Evolutionary conservation across 495 filamentous ascomycete genomes (phyloP), one percentile per base, ranked within the genome.

Genomic region (Aspergillus carlsbadensis): DNA sequence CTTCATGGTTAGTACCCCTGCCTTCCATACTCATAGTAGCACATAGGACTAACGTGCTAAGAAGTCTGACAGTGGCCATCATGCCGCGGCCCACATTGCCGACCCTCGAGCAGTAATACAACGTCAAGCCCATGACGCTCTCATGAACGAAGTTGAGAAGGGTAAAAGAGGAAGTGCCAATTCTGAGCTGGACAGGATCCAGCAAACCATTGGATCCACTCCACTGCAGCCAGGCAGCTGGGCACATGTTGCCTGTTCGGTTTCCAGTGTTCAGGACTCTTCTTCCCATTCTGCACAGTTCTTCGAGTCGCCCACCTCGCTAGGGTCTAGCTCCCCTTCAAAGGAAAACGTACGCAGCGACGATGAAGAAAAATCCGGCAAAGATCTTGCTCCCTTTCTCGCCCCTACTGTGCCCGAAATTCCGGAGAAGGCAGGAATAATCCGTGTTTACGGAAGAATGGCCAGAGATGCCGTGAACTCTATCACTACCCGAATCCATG

Each of bases 401-500:
- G 20, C 46, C 33, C 2, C 56, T 41, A 5, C 36, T 14, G 15
- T 52, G 14, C 54, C 52, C 18, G 59, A 61, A 13, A 51, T 56
- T 31, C 58, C 56, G 20, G 61, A 66, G 10, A 69, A 70, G 42
- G 65, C 65, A 10, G 66, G 65, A 10, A 56, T 71, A 11, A 56
- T 73, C 47, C 61, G 62, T 31, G 50, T 72, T 15, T 46, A 63
- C 13, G 64, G 64, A 35, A 55, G 33, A 22, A 52, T 59, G 10
- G 21, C 39, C 31, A 62, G 56, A 24, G 61, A 60, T 39, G 39
- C 63, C 24, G 56, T 70, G 20, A 49, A 60, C n/a, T 59, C 46
- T 43, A 53, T 70, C 17, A 69, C 70, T 11, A 57, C 59, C 13
- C 63, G 62, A 29, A 70, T 73, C 46, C 64, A 71, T 43, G 68